Conservation (phyloP, 1,284 basidiomycete species). For the Moesziomyces sp. region DNA sequence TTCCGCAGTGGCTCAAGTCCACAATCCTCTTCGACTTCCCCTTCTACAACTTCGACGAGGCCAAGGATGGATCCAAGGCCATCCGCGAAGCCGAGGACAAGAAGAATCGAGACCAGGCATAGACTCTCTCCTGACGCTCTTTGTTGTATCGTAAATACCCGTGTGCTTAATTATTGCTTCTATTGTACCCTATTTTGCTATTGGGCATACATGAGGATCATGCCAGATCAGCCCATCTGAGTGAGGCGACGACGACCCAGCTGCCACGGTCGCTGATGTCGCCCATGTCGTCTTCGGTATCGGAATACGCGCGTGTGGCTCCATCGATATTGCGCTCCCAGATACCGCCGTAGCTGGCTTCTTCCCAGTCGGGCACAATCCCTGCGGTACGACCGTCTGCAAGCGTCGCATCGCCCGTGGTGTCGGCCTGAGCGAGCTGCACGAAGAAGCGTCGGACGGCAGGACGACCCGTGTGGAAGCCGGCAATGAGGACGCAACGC, state of each 20-base stretch:
- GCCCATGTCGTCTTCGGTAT: slow-evolving; percentile 58
- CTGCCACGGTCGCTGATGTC: slow-evolving; percentile 56
- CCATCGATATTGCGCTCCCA: slow-evolving; percentile 54
- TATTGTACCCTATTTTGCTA: background rate
- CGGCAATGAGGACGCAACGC: slow-evolving; percentile 54
- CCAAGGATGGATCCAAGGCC: slow-evolving; percentile 53
- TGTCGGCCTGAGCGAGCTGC: slow-evolving; percentile 19
- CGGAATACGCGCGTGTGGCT: slow-evolving; percentile 26
- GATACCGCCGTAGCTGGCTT: slow-evolving; percentile 37
- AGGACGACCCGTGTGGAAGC: slow-evolving; percentile 63
- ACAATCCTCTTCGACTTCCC: slow-evolving; percentile 74
- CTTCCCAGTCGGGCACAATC: slow-evolving; percentile 48
- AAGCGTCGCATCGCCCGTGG: slow-evolving; percentile 1
- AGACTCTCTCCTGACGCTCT: background rate
- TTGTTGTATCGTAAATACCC: slow-evolving; percentile 13
- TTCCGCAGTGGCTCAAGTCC: slow-evolving; percentile 74
- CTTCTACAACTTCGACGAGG: slow-evolving; percentile 61
- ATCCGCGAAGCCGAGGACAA: slow-evolving; percentile 52
- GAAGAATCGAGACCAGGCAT: slow-evolving; percentile 34
- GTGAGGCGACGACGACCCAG: slow-evolving; percentile 58
- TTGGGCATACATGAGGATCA: background rate
- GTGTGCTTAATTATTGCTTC: background rate
- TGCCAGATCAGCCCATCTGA: slow-evolving; percentile 46
- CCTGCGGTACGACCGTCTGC: slow-evolving; percentile 14
- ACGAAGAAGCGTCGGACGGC: slow-evolving; percentile 57